Percentiles rank a stretch among this genome's conserved stretches.
Conservation (phyloP, 2,329 filamentous ascomycete species). For the Sphaerostilbella broomeana region DNA sequence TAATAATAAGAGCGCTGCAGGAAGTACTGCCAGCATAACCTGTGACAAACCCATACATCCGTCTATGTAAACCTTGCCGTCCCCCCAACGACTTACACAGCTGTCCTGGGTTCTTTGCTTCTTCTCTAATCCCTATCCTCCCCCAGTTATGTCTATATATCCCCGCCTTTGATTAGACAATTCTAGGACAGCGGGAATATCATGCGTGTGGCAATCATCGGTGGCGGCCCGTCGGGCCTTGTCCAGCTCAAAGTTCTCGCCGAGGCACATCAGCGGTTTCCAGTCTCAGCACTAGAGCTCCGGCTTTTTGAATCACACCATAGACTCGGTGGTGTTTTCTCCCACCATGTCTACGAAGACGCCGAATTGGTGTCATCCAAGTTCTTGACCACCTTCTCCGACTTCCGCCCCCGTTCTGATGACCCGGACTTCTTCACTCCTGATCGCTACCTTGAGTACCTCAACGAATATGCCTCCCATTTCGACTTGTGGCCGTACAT, state of each 20-base stretch:
- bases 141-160: too few species aligned
- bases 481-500: conserved; percentile 34
- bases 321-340: conserved; percentile 37
- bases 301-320: conserved; percentile 37
- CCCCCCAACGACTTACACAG: too few species aligned
- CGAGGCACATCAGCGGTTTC: conserved; percentile 27
- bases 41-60: too few species aligned
- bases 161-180: too few species aligned
- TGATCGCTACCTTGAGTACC: conserved; percentile 32
- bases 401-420: conserved; percentile 32
- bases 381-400: conserved; percentile 39
- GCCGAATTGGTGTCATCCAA: conserved; percentile 37
- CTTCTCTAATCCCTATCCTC: neutral
- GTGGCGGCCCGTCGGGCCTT: conserved; percentile 33
- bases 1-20: neutral
- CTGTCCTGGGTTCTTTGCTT: neutral
- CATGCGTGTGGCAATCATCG: conserved; percentile 34
- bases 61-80: too few species aligned
- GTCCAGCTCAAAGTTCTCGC: conserved; percentile 34
- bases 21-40: too few species aligned
- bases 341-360: conserved; percentile 36
- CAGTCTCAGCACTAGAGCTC: conserved; percentile 31
- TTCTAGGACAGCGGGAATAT: too few species aligned
- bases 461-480: conserved; percentile 31
- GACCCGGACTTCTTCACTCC: conserved; percentile 36